Evolutionary conservation across 441 rosid species (phyloP), one percentile per base, ranked within the genome.

Genomic region (Melastoma candidum): DNA sequence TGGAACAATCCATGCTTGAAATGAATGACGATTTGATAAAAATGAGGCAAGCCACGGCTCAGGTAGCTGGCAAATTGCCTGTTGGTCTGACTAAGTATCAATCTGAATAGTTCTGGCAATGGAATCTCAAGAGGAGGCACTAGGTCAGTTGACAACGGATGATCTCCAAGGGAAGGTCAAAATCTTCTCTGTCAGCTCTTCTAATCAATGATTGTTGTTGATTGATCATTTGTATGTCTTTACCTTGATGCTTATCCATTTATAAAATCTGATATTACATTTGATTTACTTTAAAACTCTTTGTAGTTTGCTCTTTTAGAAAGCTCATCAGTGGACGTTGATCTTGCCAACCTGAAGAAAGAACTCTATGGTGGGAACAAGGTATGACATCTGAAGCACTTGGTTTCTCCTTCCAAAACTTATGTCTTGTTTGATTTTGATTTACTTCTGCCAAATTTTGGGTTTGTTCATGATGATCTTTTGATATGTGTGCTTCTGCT

Each of bases 31-130:
- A 94, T 79, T 75, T 94, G 87, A 74, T 79, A 44, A 94, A 94
- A 77, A 89, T 94, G 99, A 90, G 96, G 51, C 99, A 94, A 63
- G 97, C 99, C 46, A 83, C 97, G 49, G 97, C 99, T 57, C 99
- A 94, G 74, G 97, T 62, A 17, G 22, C 22, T 17, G 22, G 22
- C 22, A 17, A 17, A 17, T 17, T 36, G 0, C 41, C 41, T 36
- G 41, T 3, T 36, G 41, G 41, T 36, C 41, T 36, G 8, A 36
- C 41, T 36, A 36, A 36, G 48, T 46, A 36, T 39, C 58, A 46
- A 52, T 48, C 36, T 24, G 56, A 46, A 39, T 11, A 85, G 94
- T 85, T 32, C 3, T 85, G 87, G 74, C 80, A 59, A 83, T 85
- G 95, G 95, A 85, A 72, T 85, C 87, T 9, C 79, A 82, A 74